These are phyloP conservation scores for Sporothrix inflata DNA, from an alignment of 2,329 filamentous ascomycete genomes.

Conservation along the genomic window DNA sequence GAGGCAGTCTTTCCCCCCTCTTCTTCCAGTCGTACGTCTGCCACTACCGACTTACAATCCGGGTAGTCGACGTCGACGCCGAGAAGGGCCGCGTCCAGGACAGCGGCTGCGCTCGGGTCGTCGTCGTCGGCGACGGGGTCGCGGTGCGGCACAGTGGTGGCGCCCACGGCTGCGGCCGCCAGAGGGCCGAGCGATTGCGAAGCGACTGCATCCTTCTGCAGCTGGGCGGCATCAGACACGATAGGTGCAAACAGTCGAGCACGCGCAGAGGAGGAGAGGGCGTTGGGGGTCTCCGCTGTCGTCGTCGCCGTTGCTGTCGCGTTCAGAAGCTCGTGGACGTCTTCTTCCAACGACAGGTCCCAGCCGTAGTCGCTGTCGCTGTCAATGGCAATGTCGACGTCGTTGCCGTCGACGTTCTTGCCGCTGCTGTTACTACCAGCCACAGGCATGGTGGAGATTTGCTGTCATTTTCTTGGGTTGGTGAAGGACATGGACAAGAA, in stretches of 20 bases:
- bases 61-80: slow-evolving; percentile 48
- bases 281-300: background rate
- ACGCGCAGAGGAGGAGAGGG: background rate
- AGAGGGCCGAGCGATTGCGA: slow-evolving; percentile 17
- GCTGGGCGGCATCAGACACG: background rate
- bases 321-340: slow-evolving; percentile 36
- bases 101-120: slow-evolving; percentile 1
- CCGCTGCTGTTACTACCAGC: slow-evolving; percentile 14
- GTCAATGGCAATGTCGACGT: background rate
- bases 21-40: background rate
- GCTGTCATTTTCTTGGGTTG: background rate
- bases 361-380: slow-evolving; percentile 50
- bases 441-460: slow-evolving; percentile 22
- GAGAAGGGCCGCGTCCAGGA: slow-evolving; percentile 13
- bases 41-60: slow-evolving; percentile 53
- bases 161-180: slow-evolving; percentile 16
- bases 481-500: background rate
- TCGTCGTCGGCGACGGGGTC: slow-evolving; percentile 9
- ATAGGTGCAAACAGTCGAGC: background rate
- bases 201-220: slow-evolving; percentile 4
- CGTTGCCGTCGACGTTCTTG: background rate
- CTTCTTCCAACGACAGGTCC: slow-evolving; percentile 53
- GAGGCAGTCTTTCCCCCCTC: slow-evolving; percentile 38
- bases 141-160: background rate
- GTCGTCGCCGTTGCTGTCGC: background rate